Base-by-base conservation (phyloP, 176 grass and related monocot species). In the Rhipidocladum racemiflorum region DNA sequence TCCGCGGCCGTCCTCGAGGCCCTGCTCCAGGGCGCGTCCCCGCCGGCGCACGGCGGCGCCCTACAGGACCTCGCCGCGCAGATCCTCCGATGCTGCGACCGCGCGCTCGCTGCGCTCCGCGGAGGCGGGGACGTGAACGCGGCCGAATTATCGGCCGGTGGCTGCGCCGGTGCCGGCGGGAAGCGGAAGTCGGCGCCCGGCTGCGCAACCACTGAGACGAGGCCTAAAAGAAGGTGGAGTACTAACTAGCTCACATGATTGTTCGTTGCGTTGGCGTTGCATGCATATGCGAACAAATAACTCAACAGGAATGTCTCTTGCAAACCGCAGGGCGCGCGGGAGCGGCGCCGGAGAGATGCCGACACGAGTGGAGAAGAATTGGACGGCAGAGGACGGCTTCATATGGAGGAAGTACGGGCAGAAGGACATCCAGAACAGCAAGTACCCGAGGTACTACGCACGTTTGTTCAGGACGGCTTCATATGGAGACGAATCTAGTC, bases 381-480 rank as follows among this genome's bases (percentile, higher is more conserved):
- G 17, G 35, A 66, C 84, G 46, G 14, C 44, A n/a, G 81, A 88
- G 36, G 89, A 91, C 79, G 59, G 70, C 1, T 88, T 65, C 79
- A 45, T 68, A 0, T 91, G 89, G 89, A 85, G 89, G 54, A 91
- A 91, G 78, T 91, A 91, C 68, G 89, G 89, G 20, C 85, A 91
- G 72, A 91, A 91, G 76, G 85, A 81, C 13, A 91, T 91, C 75
- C 61, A 55, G 28, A 67, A 83, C 40, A 62, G 72, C 61, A 88
- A 77, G 64, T 38, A 85, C 69, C 85, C 89, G 29, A 85, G 89
- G 85, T 87, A 68, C 17, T 45, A 27, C 2, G 53, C 21, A 3
- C 21, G 53, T 55, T 55, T 1, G 45, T 48, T 16, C n/a, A n/a
- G n/a, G n/a, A n/a, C n/a, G n/a, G n/a, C n/a, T n/a, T n/a, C n/a